Conservation (phyloP, 768 basidiomycete genomes). For the Rhodocollybia butyracea region DNA sequence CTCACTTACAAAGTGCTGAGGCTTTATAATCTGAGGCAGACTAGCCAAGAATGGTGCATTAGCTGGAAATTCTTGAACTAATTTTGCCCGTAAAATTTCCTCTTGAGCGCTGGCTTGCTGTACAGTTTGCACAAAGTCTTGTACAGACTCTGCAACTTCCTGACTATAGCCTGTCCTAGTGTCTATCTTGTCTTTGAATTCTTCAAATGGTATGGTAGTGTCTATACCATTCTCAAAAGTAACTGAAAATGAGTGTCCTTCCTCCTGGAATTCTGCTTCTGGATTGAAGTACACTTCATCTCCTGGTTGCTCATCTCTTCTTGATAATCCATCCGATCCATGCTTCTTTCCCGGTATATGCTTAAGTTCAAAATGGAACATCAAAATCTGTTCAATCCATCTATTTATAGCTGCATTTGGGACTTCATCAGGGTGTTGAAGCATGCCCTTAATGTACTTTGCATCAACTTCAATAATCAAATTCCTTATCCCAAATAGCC, state of each 20-base stretch:
- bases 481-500: too few relatives aligned
- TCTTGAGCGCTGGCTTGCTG: neutral
- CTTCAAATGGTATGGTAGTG: neutral
- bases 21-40: too few relatives aligned
- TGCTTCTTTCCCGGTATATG: conserved; percentile 32
- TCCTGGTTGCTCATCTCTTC: conserved; percentile 5
- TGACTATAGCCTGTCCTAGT: conserved; percentile 5
- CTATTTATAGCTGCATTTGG: conserved; percentile 35
- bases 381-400: conserved; percentile 37
- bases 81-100: neutral
- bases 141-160: neutral
- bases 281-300: neutral
- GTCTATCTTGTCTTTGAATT: conserved; percentile 10
- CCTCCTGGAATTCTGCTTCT: neutral
- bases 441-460: conserved; percentile 38
- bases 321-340: conserved; percentile 37
- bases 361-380: conserved; percentile 33
- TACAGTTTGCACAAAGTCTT: neutral
- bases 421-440: conserved; percentile 34
- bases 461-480: too few relatives aligned
- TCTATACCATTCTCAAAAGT: neutral
- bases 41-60: neutral
- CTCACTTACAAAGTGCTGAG: too few relatives aligned
- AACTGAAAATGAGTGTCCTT: neutral
- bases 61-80: neutral